These are phyloP conservation scores for Chlorella sp. DNA, from an alignment of 139 green algal species.

Conservation along the genomic window DNA sequence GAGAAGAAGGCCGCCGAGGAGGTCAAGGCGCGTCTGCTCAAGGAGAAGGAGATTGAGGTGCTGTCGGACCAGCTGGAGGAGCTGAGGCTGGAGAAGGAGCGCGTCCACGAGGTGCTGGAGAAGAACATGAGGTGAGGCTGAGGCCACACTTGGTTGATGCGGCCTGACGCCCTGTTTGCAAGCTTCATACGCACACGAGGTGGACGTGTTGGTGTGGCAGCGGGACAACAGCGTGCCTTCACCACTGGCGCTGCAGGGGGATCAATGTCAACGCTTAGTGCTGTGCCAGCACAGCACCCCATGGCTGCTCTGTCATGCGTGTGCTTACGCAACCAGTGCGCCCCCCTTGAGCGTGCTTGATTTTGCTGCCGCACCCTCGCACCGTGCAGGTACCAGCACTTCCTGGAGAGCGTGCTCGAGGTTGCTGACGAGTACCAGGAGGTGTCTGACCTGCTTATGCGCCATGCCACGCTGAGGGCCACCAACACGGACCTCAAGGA, in stretches of 20 bases:
- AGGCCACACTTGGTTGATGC: too few relatives aligned
- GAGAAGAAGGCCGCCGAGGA: constrained; percentile 82
- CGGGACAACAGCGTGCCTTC: too few relatives aligned
- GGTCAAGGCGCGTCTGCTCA: constrained; percentile 58
- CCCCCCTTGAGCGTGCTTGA: too few relatives aligned
- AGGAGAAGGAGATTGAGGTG: constrained; percentile 76
- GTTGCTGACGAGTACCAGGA: constrained; percentile 81
- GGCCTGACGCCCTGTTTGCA: too few relatives aligned
- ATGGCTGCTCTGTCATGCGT: too few relatives aligned
- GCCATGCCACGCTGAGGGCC: constrained; percentile 74
- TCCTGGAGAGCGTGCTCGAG: constrained; percentile 81
- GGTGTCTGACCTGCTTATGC: constrained; percentile 71
- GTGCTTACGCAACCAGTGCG: too few relatives aligned
- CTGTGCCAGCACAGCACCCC: too few relatives aligned
- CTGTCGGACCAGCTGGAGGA: constrained; percentile 62
- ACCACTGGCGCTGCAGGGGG: too few relatives aligned
- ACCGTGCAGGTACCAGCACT: constrained; percentile 72
- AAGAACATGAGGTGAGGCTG: constrained; percentile 71
- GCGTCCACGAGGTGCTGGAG: constrained; percentile 56
- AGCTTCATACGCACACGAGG: too few relatives aligned
- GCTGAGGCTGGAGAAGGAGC: constrained; percentile 62
- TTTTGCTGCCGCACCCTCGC: too few relatives aligned
- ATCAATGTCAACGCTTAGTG: too few relatives aligned
- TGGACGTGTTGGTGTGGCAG: too few relatives aligned
- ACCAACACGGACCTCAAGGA: constrained; percentile 76